A percentile compares a stretch with the other conserved stretches of the same genome.
Evolutionary conservation across 495 filamentous ascomycete species (phyloP).

Genomic region (Lasiosphaeriaceae sp.): DNA sequence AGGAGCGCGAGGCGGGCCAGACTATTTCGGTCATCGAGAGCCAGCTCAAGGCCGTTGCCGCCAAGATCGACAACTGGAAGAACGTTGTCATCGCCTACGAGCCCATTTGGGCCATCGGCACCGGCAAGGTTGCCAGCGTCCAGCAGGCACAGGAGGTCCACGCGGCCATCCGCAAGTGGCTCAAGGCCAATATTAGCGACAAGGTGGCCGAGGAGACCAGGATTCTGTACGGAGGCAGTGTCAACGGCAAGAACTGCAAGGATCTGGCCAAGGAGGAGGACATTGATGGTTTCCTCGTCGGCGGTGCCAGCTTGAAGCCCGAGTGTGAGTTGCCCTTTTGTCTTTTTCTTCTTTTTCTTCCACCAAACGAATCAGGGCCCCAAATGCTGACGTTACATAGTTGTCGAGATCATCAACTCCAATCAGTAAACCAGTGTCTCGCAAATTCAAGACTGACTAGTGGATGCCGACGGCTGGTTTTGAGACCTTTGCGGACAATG

Average conservation of each 20-base stretch:
- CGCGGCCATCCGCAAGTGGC: slow-evolving; percentile 85
- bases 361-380: background rate
- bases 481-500: background rate
- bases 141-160: slow-evolving; percentile 95
- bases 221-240: slow-evolving; percentile 92
- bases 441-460: background rate
- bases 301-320: slow-evolving; percentile 96
- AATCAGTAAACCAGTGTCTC: slow-evolving; percentile 32
- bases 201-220: slow-evolving; percentile 73
- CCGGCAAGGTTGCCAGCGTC: slow-evolving; percentile 92
- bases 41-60: slow-evolving; percentile 66
- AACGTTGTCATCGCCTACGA: slow-evolving; percentile 98
- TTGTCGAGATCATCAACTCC: slow-evolving; percentile 60
- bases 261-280: slow-evolving; percentile 87
- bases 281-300: slow-evolving; percentile 98
- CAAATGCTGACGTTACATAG: slow-evolving; percentile 32
- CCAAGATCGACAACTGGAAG: slow-evolving; percentile 75
- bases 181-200: slow-evolving; percentile 66
- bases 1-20: slow-evolving; percentile 82
- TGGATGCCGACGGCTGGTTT: background rate
- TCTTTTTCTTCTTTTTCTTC: background rate
- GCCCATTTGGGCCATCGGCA: slow-evolving; percentile 99
- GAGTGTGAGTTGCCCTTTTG: slow-evolving; percentile 65
- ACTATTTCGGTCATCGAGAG: slow-evolving; percentile 87
- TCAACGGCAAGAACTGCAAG: slow-evolving; percentile 96